Evolutionary conservation across 805 yeast genomes (phyloP).

Genomic region (Sugiyamaella chiloensis): DNA sequence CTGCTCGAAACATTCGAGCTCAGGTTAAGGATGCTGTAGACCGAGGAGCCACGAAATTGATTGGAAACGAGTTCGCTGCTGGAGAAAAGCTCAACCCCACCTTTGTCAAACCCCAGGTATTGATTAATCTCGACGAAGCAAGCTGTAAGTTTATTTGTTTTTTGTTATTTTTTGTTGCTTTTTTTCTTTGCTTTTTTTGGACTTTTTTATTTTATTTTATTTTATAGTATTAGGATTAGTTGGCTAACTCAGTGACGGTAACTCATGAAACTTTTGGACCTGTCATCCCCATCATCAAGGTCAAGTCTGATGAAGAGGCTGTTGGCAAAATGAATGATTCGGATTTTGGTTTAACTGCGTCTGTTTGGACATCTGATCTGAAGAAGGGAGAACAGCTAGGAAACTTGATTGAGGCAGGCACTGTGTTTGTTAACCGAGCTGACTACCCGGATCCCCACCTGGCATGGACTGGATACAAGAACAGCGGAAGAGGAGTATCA

Average conservation of each 20-base stretch:
- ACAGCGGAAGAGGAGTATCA: slow-evolving; percentile 71
- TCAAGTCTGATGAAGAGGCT: slow-evolving; percentile 70
- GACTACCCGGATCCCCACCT: slow-evolving; percentile 62
- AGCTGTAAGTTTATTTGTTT: slow-evolving; percentile 33
- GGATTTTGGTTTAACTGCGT: slow-evolving; percentile 83
- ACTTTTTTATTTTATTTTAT: background rate
- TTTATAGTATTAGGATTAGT: no score
- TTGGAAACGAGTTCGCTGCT: slow-evolving; percentile 51
- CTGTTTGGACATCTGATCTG: slow-evolving; percentile 70
- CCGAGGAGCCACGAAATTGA: slow-evolving; percentile 50
- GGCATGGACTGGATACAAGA: slow-evolving; percentile 74
- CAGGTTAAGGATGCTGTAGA: slow-evolving; percentile 48
- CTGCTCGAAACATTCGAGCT: slow-evolving; percentile 45
- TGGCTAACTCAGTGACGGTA: slow-evolving; percentile 44
- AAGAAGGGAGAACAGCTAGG: slow-evolving; percentile 67
- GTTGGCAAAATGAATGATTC: slow-evolving; percentile 71
- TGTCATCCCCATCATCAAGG: slow-evolving; percentile 72
- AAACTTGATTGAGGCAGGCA: slow-evolving; percentile 56
- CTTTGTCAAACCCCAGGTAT: slow-evolving; percentile 72
- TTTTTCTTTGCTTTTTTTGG: background rate
- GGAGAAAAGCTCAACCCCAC: slow-evolving; percentile 79
- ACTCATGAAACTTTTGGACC: slow-evolving; percentile 90
- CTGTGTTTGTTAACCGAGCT: slow-evolving; percentile 61
- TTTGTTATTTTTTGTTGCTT: no score
- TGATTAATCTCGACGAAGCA: slow-evolving; percentile 67